Evolutionary conservation across 257 asterid genomes (phyloP), one percentile per base, ranked within the genome.

Genomic region (Cynanchum wilfordii): DNA sequence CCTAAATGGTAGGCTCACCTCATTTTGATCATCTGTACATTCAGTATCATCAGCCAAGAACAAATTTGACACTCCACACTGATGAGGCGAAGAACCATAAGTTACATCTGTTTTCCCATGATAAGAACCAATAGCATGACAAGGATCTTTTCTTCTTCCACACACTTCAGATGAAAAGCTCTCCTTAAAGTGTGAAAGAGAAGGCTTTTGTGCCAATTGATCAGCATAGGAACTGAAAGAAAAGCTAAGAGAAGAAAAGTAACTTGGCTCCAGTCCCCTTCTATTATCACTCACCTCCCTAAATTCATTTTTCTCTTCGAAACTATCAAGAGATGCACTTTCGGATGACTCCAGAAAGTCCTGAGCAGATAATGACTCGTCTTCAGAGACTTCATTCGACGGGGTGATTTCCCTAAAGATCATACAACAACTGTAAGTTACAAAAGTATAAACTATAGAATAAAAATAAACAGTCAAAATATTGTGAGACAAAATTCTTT

Each of bases 271-370:
- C 68, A 76, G 50, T 38, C 25, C 72, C 63, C 58, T 49, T 73
- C 47, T 76, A 72, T 56, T 58, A 56, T 66, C 73, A 69, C 47
- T 62, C 77, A 63, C 77, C 62, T 73, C 84, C 70, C 82, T 90
- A 76, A 79, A 75, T 71, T 83, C 90, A 38, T 77, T 80, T 80
- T 79, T 82, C 82, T 83, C 98, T 67, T 87, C 90, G 33, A 74
- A 80, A 78, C 86, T 77, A 51, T 82, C 85, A 65, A 84, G 70
- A 72, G 90, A 94, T 66, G 96, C 85, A 79, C 83, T 83, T 55
- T 85, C 97, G 75, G 91, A 86, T 83, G 90, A 81, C 77, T 86
- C 90, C 78, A 75, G 74, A 49, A 74, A 79, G 78, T 91, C 96
- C 78, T 88, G 96, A 71, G 79, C 82, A 72, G 64, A 77, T 65